Evolutionary conservation across 2,329 filamentous ascomycete genomes (phyloP).

Genomic region (Chaetomium sp.): DNA sequence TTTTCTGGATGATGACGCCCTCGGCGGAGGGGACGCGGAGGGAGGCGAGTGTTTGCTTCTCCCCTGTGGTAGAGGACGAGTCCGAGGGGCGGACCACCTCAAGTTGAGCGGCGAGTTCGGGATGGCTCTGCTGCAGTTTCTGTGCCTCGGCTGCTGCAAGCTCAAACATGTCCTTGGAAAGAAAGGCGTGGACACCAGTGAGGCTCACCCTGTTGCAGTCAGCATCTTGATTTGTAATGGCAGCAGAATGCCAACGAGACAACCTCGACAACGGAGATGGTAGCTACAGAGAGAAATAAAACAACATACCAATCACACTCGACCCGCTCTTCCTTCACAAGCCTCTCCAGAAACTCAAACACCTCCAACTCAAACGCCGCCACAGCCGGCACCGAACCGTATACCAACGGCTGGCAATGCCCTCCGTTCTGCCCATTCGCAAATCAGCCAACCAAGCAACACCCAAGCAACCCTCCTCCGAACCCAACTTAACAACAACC

Average conservation of each 20-base stretch:
- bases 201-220: constrained; percentile 62
- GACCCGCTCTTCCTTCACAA: constrained; percentile 60
- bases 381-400: constrained; percentile 60
- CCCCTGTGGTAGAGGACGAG: constrained; percentile 31
- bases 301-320: constrained; percentile 65
- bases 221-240: constrained; percentile 50
- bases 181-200: constrained; percentile 60
- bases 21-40: constrained; percentile 59
- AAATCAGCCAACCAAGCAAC: constrained; percentile 5
- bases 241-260: background rate
- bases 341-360: constrained; percentile 59
- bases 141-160: constrained; percentile 54
- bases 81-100: constrained; percentile 42
- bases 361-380: constrained; percentile 73
- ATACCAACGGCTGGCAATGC: constrained; percentile 75
- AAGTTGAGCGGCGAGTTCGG: constrained; percentile 57
- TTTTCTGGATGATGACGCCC: constrained; percentile 65
- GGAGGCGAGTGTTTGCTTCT: constrained; percentile 46
- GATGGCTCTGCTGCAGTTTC: constrained; percentile 52
- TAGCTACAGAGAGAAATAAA: constrained; percentile 37
- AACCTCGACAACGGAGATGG: background rate
- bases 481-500: background rate
- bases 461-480: too few species aligned
- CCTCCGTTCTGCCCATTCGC: constrained; percentile 59
- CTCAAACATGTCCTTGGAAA: constrained; percentile 56